Evolutionary conservation across 202 grass and related monocot genomes (phyloP), one percentile per base, ranked within the genome.

Genomic region (Carex sylvatica): DNA sequence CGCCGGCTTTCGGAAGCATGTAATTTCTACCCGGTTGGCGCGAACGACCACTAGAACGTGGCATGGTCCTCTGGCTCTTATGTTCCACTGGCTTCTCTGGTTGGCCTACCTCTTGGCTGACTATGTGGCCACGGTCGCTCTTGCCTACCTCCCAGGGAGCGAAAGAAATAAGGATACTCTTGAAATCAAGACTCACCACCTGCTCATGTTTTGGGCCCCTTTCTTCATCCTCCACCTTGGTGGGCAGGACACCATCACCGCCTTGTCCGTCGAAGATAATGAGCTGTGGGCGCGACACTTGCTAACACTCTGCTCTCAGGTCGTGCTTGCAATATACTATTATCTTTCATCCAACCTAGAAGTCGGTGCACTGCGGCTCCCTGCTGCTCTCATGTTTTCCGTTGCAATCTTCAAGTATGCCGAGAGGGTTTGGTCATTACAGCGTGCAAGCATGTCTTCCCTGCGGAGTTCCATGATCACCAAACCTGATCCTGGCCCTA

Each of bases 211-310:
- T 62, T 92, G 87, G 90, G 85, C 90, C 0, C 90, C 87, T 0
- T 92, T 92, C 79, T 84, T 92, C 80, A 80, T 92, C 18, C 82
- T 92, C 10, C 90, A 92, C 56, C 90, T 92, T 24, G 90, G 90
- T 19, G 90, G 90, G 4, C 90, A 86, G 26, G 90, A 92, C 65
- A 85, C 87, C 14, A 81, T 89, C 65, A 92, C 90, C 0, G 85
- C 90, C 6, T 49, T 49, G 46, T 49, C 46, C 0, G 46, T 49
- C 46, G 46, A 49, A 49, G 46, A 49, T 49, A 49, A 49, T 49
- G 46, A 49, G 11, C 0, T 49, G 46, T 49, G 46, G 46, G 10
- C 46, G 0, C 46, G 46, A 2, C 46, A 49, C 11, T 49, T 49
- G 11, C 46, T 49, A 49, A 49, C 46, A 49, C 10, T 49, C 2